Conservation (phyloP, 2,329 filamentous ascomycete genomes). For the Chaetomium strumarium region DNA sequence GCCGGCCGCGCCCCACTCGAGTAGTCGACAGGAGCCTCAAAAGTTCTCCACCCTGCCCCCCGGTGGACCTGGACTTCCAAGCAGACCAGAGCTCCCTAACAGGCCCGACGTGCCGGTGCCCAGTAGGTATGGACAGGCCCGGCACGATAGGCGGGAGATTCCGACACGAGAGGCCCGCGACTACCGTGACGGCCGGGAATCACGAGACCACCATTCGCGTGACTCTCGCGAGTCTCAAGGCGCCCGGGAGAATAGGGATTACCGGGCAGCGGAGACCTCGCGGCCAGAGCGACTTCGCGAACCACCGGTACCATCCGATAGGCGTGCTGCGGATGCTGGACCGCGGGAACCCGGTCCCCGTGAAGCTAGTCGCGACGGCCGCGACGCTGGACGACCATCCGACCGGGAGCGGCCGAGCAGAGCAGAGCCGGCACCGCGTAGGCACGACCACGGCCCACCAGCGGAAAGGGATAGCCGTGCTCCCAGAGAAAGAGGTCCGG, state of each 20-base stretch:
- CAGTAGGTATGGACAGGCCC: constrained; percentile 38
- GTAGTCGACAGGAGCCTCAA: constrained; percentile 28
- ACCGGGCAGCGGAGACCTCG: constrained; percentile 34
- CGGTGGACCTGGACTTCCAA: constrained; percentile 29
- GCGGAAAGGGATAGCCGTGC: constrained; percentile 29
- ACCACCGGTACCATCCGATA: constrained; percentile 33
- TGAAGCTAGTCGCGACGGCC: constrained; percentile 5
- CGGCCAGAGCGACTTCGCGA: constrained; percentile 41
- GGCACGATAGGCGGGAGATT: constrained; percentile 28
- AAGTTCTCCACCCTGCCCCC: constrained; percentile 32
- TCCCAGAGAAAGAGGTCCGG: constrained; percentile 33
- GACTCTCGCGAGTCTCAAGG: constrained; percentile 38
- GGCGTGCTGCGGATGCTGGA: constrained; percentile 35
- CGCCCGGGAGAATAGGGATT: constrained; percentile 26
- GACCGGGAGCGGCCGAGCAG: constrained; percentile 36
- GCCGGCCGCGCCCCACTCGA: constrained; percentile 11
- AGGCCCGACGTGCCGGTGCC: constrained; percentile 21
- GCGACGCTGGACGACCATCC: constrained; percentile 27
- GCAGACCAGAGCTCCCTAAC: constrained; percentile 25
- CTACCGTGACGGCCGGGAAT: constrained; percentile 29
- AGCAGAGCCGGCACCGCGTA: constrained; percentile 29
- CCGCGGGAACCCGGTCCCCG: constrained; percentile 16
- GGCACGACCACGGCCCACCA: constrained; percentile 30
- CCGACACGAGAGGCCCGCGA: constrained; percentile 31
- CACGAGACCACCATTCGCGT: constrained; percentile 30